Percentiles rank a stretch among this genome's conserved stretches.
Conservation (phyloP, 2,329 filamentous ascomycete species). For the Fusarium miscanthi region DNA sequence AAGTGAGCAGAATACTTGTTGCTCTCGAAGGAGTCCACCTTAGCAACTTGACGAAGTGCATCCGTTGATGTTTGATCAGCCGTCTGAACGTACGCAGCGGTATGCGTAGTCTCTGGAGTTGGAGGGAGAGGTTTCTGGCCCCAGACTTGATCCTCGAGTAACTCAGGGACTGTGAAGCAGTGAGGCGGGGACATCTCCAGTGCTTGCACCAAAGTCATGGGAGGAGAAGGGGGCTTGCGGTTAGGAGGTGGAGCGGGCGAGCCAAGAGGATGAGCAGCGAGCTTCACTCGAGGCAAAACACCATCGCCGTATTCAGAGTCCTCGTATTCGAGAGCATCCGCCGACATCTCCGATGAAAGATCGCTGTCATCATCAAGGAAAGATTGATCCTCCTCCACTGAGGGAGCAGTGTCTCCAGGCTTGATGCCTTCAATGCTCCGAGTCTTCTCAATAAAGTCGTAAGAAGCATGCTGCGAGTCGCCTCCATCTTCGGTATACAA, state of each 20-base stretch:
- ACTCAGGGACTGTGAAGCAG: constrained; percentile 37
- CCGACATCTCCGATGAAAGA: constrained; percentile 71
- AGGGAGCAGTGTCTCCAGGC: constrained; percentile 49
- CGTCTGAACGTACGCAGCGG: constrained; percentile 51
- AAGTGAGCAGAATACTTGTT: constrained; percentile 69
- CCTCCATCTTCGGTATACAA: constrained; percentile 29
- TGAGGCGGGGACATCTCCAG: constrained; percentile 44
- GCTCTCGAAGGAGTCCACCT: constrained; percentile 44
- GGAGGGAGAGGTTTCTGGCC: constrained; percentile 44
- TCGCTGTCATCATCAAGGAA: constrained; percentile 67
- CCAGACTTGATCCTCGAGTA: constrained; percentile 44
- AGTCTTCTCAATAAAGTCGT: constrained; percentile 65
- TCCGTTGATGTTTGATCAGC: constrained; percentile 49
- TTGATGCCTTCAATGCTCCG: constrained; percentile 61
- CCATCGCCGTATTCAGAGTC: constrained; percentile 52
- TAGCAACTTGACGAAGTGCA: constrained; percentile 51
- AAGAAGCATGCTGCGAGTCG: constrained; percentile 57
- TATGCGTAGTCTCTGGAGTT: constrained; percentile 63
- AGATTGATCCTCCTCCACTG: constrained; percentile 51
- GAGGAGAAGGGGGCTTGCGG: constrained; percentile 46
- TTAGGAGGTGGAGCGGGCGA: constrained; percentile 47
- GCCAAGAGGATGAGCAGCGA: constrained; percentile 52
- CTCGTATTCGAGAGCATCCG: constrained; percentile 58
- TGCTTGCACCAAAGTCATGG: constrained; percentile 44
- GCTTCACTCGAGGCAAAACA: constrained; percentile 31